Conservation (phyloP, 2,329 filamentous ascomycete species). For the Acrodontium crateriforme region DNA sequence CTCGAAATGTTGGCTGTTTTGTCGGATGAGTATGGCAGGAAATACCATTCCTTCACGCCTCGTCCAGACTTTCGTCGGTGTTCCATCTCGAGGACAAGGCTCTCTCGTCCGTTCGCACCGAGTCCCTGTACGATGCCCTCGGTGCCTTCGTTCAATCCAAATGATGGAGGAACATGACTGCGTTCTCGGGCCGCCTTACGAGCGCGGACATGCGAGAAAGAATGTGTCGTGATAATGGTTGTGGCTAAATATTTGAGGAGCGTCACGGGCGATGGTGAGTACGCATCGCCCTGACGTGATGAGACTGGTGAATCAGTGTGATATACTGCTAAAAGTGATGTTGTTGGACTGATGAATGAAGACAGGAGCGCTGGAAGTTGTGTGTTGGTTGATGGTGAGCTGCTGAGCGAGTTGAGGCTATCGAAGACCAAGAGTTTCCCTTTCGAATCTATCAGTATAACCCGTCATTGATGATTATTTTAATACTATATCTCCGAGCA, state of each 20-base stretch:
- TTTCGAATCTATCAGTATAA: constrained; percentile 22
- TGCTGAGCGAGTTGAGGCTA: constrained; percentile 56
- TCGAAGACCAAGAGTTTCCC: constrained; percentile 68
- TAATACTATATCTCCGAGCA: neutral
- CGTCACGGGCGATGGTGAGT: constrained; percentile 56
- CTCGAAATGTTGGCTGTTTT: constrained; percentile 5
- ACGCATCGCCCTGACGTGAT: constrained; percentile 26
- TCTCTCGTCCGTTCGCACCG: constrained; percentile 37
- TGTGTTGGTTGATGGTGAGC: constrained; percentile 42
- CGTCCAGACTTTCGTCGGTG: constrained; percentile 71
- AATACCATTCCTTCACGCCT: constrained; percentile 57
- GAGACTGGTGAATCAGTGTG: constrained; percentile 59
- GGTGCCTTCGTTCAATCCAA: constrained; percentile 61
- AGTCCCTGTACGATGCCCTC: constrained; percentile 68
- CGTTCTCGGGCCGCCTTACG: constrained; percentile 62
- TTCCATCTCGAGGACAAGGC: constrained; percentile 71
- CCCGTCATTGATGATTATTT: neutral
- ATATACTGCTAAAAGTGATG: constrained; percentile 66
- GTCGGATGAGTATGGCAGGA: constrained; percentile 28
- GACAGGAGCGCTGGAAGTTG: constrained; percentile 57
- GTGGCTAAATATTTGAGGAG: constrained; percentile 79
- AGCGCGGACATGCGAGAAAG: constrained; percentile 59
- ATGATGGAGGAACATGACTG: constrained; percentile 60
- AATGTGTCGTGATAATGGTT: constrained; percentile 60
- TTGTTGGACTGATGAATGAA: constrained; percentile 49